Conservation (phyloP, 1,139 yeast species). For the Kodamaea alishanica region DNA sequence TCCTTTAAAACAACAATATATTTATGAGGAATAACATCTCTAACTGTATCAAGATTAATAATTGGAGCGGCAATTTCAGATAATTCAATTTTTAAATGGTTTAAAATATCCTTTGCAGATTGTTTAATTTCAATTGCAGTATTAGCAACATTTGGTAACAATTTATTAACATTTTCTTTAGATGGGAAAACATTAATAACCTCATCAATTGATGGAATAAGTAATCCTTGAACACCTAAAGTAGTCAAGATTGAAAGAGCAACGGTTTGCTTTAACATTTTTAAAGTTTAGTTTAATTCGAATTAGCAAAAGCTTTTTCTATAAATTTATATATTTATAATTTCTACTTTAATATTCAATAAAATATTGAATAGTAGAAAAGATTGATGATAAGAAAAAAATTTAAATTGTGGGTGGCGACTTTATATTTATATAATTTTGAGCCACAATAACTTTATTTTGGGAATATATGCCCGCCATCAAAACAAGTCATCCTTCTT, state of each 20-base stretch:
- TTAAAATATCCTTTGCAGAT: constrained; percentile 13
- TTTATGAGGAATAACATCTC: constrained; percentile 64
- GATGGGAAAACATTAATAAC: constrained; percentile 38
- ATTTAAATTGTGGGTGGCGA: not conserved
- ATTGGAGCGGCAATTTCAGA: constrained; percentile 39
- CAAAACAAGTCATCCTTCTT: no score
- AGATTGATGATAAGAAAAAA: not conserved
- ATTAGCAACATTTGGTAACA: constrained; percentile 15
- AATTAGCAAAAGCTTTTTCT: no score
- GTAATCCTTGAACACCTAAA: constrained; percentile 60
- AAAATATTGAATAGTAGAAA: not conserved
- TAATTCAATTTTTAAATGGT: constrained; percentile 13
- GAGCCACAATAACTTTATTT: no score
- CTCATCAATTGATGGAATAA: constrained; percentile 54
- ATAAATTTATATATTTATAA: no score
- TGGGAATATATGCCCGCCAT: no score
- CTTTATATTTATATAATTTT: not conserved
- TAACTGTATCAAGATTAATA: constrained; percentile 34
- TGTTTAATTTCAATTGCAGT: constrained; percentile 14
- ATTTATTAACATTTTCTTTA: constrained; percentile 13
- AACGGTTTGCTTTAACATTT: constrained; percentile 49
- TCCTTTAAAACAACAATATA: constrained; percentile 75
- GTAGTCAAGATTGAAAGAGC: constrained; percentile 55
- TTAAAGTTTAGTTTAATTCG: constrained; percentile 10
- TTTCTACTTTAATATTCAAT: not conserved